Base-by-base conservation (phyloP, 441 rosid genomes). In the Daphne laureola region DNA sequence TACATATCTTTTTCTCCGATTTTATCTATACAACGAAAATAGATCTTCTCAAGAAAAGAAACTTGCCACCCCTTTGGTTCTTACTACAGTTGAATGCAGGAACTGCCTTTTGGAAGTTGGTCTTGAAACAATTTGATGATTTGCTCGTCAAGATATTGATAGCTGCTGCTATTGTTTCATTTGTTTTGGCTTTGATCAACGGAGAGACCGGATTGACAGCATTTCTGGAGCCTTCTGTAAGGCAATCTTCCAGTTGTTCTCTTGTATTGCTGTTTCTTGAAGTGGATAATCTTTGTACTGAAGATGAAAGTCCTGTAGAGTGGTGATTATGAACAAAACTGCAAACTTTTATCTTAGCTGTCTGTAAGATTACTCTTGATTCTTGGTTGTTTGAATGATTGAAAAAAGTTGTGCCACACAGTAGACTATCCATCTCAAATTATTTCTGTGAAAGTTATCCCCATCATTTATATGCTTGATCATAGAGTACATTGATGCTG, bases 191-290 rank as follows among this genome's bases (percentile, higher is more conserved):
- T 68, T 69, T 90, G 86, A 71, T 89, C 57, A 80, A 93, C 63
- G 99, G 99, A 58, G 99, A 93, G 78, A 85, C 97, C 53, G 99
- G 97, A 62, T 74, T 93, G 68, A 77, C 82, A 61, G 99, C 99
- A 35, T 93, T 90, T 79, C 70, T 93, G 77, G 99, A 93, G 87
- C 97, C 99, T 76, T 93, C 82, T 77, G 99, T 93, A 82, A 82
- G 93, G 68, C 43, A 18, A 36, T 46, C 36, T 31, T 31, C 27
- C 17, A n/a, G 43, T 51, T 52, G 43, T 12, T 59, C 23, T 49
- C 15, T 21, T 21, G 13, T 6, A 47, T 18, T 17, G 11, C 18
- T 48, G 17, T 51, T 16, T 47, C 46, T 17, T 17, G 46, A 57
- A 14, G 14, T 14, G 36, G 43, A 17, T 46, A 14, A 46, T 44